Conservation (phyloP, 2,329 filamentous ascomycete genomes). For the Hypoxylon sp. region DNA sequence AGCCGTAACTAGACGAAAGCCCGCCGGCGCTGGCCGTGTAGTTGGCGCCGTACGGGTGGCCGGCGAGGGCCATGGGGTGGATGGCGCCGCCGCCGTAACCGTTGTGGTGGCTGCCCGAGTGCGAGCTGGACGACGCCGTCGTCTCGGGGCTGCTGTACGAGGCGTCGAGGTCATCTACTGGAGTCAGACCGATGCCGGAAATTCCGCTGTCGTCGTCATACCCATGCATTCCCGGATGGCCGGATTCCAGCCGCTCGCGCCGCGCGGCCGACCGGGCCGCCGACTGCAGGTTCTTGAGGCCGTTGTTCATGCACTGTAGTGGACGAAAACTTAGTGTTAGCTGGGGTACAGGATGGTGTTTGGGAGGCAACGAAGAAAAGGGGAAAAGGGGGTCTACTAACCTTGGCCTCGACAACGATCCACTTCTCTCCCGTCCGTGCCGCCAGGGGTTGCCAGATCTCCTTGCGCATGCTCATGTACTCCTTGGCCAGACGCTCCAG, state of each 20-base stretch:
- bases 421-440: slow-evolving; percentile 84
- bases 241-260: slow-evolving; percentile 70
- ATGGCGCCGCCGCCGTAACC: slow-evolving; percentile 52
- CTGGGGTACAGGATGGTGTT: not conserved
- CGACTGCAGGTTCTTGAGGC: slow-evolving; percentile 82
- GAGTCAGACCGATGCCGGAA: slow-evolving; percentile 69
- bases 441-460: slow-evolving; percentile 84
- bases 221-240: slow-evolving; percentile 57
- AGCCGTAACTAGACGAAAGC: slow-evolving; percentile 61
- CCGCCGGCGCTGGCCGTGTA: slow-evolving; percentile 48
- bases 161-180: slow-evolving; percentile 69
- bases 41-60: slow-evolving; percentile 51
- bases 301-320: slow-evolving; percentile 81
- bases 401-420: slow-evolving; percentile 75
- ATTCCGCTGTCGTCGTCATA: slow-evolving; percentile 79
- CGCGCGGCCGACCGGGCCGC: slow-evolving; percentile 73
- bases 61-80: slow-evolving; percentile 44
- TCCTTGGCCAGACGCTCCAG: slow-evolving; percentile 79
- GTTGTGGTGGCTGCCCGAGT: slow-evolving; percentile 53
- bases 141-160: slow-evolving; percentile 68
- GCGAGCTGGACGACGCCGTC: slow-evolving; percentile 57
- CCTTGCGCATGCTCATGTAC: slow-evolving; percentile 82
- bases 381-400: slow-evolving; percentile 49
- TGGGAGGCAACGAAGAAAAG: not conserved
- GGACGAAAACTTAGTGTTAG: slow-evolving; percentile 9